These are phyloP conservation scores for Hyaloperonospora brassicae DNA, from an alignment of 352 stramenopile genomes.

Conservation along the genomic window DNA sequence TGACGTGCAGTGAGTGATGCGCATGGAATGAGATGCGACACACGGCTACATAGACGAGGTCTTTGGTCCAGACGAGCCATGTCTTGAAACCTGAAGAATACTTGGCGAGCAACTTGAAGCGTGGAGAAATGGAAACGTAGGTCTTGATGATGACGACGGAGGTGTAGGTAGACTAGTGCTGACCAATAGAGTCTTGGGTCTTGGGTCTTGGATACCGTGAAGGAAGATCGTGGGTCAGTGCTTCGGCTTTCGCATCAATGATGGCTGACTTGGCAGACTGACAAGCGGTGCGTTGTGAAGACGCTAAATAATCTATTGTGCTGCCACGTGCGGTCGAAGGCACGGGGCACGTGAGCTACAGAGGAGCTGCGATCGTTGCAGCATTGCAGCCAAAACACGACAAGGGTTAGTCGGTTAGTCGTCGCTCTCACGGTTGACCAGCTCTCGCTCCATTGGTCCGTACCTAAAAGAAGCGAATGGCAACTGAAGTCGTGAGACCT, in stretches of 20 bases:
- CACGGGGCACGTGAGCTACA: too few species aligned
- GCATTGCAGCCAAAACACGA: too few species aligned
- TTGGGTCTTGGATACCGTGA: slow-evolving; percentile 12
- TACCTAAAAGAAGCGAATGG: slow-evolving; percentile 47
- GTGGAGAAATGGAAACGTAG: not conserved
- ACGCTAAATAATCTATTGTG: too few species aligned
- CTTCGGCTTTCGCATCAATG: slow-evolving; percentile 1
- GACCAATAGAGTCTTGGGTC: not conserved
- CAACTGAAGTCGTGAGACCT: slow-evolving; percentile 31
- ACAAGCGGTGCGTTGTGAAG: too few species aligned
- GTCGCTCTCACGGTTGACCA: not conserved
- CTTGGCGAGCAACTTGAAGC: slow-evolving; percentile 9
- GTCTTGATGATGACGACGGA: slow-evolving; percentile 8
- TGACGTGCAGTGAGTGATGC: not conserved
- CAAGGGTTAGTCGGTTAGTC: not conserved
- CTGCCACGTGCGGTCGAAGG: too few species aligned
- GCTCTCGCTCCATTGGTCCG: too few species aligned
- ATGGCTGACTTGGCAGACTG: too few species aligned
- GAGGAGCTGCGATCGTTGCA: too few species aligned
- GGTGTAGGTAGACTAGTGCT: not conserved
- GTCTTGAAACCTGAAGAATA: not conserved
- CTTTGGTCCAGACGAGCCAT: not conserved
- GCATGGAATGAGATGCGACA: slow-evolving; percentile 19
- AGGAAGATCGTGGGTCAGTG: slow-evolving; percentile 6
- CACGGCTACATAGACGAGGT: not conserved